Evolutionary conservation across 2,329 filamentous ascomycete species (phyloP), one percentile per base, ranked within the genome.

Genomic region (Pyricularia sp.): DNA sequence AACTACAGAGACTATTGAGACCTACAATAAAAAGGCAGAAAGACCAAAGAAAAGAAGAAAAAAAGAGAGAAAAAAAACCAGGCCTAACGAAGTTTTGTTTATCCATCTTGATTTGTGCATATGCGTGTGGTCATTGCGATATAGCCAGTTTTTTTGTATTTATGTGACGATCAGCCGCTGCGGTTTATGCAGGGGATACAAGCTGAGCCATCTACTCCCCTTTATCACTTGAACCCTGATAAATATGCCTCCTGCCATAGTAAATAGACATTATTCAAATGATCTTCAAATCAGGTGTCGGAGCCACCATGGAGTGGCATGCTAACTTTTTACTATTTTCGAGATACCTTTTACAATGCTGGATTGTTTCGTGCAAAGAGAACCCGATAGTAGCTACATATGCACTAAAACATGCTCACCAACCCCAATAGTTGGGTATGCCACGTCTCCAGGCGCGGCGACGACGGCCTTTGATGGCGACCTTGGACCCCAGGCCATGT

Each of bases 401-500:
- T 72, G 70, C n/a, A 80, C 73, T 6, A 71, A 70, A 0, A 81
- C 80, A 7, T 64, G 14, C 69, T 88, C 85, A 26, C 86, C 86
- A 26, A 88, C 80, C 67, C 76, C 75, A 68, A 88, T 83, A 1
- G 81, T 84, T 26, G 81, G 81, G 70, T 73, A 78, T 71, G 80
- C 78, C 25, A 73, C 72, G 30, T 78, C 74, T 55, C 69, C 75
- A 1, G 75, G 76, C 12, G 33, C 33, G 7, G 67, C 59, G 14
- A 59, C 50, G 14, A 68, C 67, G 3, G 58, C 23, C 7, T n/a
- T 20, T 14, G 9, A 36, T 36, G 36, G 59, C 0, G 30, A 30
- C 28, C 26, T 68, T 31, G 79, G 75, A 7, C 77, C 68, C 71
- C 86, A 84, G 31, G 83, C 83, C 86, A 90, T 88, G 72, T 99